These are phyloP conservation scores for Ogataea naganishii DNA, from an alignment of 805 yeast species.

Conservation along the genomic window DNA sequence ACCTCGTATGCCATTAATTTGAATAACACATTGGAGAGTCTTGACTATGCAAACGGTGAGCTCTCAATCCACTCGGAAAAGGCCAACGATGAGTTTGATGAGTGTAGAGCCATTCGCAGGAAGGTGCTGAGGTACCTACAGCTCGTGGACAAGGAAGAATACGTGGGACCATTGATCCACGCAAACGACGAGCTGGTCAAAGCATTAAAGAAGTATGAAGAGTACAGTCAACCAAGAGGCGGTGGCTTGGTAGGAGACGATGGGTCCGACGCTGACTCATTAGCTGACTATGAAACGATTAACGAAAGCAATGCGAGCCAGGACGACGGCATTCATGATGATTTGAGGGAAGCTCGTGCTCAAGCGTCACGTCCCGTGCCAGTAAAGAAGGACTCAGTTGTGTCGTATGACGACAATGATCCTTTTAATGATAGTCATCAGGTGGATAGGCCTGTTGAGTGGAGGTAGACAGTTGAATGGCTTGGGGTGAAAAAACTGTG, in stretches of 20 bases:
- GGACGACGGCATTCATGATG: conserved; percentile 1
- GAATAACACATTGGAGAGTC: conserved; percentile 42
- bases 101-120: conserved; percentile 68
- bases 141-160: conserved; percentile 75
- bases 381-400: conserved; percentile 1
- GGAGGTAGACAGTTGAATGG: no score
- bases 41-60: conserved; percentile 34
- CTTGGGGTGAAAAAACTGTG: no score
- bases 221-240: conserved; percentile 35
- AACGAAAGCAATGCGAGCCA: conserved; percentile 10
- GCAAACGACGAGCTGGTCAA: conserved; percentile 87
- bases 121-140: conserved; percentile 77
- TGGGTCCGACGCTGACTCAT: conserved; percentile 29
- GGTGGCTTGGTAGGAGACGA: conserved; percentile 34
- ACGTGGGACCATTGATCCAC: conserved; percentile 75
- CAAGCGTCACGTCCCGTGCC: not conserved
- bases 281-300: conserved; percentile 27
- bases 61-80: conserved; percentile 56
- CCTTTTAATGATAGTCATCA: conserved; percentile 26
- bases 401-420: conserved; percentile 13
- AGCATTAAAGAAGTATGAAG: conserved; percentile 63
- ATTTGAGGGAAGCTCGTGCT: not conserved
- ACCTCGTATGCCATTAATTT: conserved; percentile 67
- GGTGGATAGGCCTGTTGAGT: conserved; percentile 16
- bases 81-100: conserved; percentile 60